Evolutionary conservation across 345 rosid species (phyloP).

Genomic region (Eucalyptus microcorys): DNA sequence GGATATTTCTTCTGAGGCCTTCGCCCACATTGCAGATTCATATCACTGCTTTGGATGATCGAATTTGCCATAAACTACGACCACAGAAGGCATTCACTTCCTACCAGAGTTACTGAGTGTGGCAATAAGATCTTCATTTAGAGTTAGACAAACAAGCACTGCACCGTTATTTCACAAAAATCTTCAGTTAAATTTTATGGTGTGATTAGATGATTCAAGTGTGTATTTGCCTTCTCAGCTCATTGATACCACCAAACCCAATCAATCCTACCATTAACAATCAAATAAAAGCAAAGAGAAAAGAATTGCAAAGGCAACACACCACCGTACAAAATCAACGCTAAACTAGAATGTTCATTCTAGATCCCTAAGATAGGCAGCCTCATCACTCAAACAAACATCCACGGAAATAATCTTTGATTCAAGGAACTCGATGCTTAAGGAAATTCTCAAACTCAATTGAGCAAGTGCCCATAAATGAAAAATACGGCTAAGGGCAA

Average conservation of each 20-base stretch:
- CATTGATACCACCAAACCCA: not conserved
- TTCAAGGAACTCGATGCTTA: not conserved
- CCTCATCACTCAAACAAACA: not conserved
- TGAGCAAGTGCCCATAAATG: not conserved
- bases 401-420: not conserved
- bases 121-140: not conserved
- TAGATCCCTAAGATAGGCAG: not conserved
- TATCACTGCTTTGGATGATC: not conserved
- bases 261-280: not conserved
- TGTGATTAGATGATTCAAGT: not conserved
- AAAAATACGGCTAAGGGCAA: not conserved
- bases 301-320: not conserved
- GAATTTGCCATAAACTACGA: not conserved
- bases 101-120: not conserved
- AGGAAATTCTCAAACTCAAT: not conserved
- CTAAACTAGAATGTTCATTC: not conserved
- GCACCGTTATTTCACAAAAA: not conserved
- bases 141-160: not conserved
- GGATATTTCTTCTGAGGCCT: not conserved
- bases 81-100: not conserved
- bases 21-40: not conserved
- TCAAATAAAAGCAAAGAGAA: not conserved
- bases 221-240: not conserved
- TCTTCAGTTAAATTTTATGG: not conserved
- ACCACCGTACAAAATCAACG: not conserved